phyloP scores from a whole-genome alignment of 805 yeast genomes.

The Ogataea haglerorum region DNA sequence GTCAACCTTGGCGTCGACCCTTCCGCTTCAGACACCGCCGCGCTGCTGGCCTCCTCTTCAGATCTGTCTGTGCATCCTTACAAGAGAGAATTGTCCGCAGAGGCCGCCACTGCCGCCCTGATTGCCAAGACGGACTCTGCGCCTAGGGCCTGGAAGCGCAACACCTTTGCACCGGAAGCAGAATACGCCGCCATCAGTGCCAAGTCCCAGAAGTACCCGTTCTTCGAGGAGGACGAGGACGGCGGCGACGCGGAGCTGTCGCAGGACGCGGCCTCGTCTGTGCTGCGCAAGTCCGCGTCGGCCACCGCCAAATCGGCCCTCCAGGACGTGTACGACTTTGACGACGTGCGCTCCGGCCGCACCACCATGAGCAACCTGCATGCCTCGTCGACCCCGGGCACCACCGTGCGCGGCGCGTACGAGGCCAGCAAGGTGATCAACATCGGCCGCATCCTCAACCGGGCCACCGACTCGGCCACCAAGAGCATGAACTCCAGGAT shows the following conservation, averaged over 20 bases:
- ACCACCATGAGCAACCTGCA: slow-evolving; percentile 31
- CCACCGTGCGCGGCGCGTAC: slow-evolving; percentile 27
- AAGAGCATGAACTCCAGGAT: slow-evolving; percentile 43
- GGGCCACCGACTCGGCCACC: slow-evolving; percentile 39
- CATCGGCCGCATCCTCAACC: slow-evolving; percentile 27
- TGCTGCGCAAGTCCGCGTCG: slow-evolving; percentile 29
- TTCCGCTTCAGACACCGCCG: slow-evolving; percentile 73
- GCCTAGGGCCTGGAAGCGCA: slow-evolving; percentile 49
- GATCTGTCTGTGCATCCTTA: slow-evolving; percentile 64
- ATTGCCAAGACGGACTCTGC: slow-evolving; percentile 44
- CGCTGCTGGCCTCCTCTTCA: slow-evolving; percentile 65
- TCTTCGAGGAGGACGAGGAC: slow-evolving; percentile 20
- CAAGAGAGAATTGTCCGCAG: slow-evolving; percentile 55
- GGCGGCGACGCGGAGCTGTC: slow-evolving; percentile 37
- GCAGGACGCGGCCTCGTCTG: slow-evolving; percentile 42
- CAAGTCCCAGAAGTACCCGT: slow-evolving; percentile 32
- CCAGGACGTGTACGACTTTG: slow-evolving; percentile 41
- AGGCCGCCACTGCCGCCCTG: slow-evolving; percentile 65
- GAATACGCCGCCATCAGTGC: slow-evolving; percentile 42
- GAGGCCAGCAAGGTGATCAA: slow-evolving; percentile 31
- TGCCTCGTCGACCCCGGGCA: slow-evolving; percentile 22
- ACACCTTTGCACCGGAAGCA: slow-evolving; percentile 42
- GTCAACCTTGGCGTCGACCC: slow-evolving; percentile 60
- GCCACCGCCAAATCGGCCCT: slow-evolving; percentile 36
- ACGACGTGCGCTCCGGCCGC: slow-evolving; percentile 40